Base-by-base conservation (phyloP, 2,329 filamentous ascomycete species). In the Aspergillus pseudonomiae region DNA sequence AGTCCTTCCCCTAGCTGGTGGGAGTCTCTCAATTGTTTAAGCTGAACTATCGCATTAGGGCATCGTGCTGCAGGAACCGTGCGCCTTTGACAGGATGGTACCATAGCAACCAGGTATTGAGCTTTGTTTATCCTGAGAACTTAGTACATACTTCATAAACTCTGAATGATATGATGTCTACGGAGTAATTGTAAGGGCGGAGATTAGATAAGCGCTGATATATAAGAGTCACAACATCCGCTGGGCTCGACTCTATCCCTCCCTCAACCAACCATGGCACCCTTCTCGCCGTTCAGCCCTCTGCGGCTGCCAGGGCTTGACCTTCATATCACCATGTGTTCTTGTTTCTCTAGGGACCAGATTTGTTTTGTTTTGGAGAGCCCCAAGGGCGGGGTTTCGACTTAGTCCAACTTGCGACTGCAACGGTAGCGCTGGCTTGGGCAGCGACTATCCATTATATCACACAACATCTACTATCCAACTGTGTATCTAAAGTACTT, bases 361-460 rank as follows among this genome's bases (percentile, higher is more conserved):
- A 64, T 62, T 30, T 62, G 34, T 55, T 58, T 60, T 61, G 12
- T 52, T 66, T 57, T 66, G 46, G 62, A 64, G 60, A 70, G 65
- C 74, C 74, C 74, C 71, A 77, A 74, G 60, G 72, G 68, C 63
- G 75, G 76, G 74, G 75, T 73, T 59, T 68, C 65, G 67, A 71
- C 67, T 65, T 75, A 71, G 60, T 62, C 52, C 63, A 65, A 59
- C 63, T 57, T 46, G 57, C 65, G 62, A 63, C 59, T 43, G 63
- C 65, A 61, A 70, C 63, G 63, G 62, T 59, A 62, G 63, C 65
- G 68, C 66, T 67, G 67, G 67, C 34, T 64, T 57, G 63, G 59
- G 60, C 58, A 41, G 57, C 64, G 61, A 62, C 63, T 54, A 65
- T 67, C 57, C 64, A 34, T 34, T 59, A 32, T 53, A 26, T 19